Evolutionary conservation across 148 eudicot genomes (phyloP).

Genomic region (Nepenthes gracilis): DNA sequence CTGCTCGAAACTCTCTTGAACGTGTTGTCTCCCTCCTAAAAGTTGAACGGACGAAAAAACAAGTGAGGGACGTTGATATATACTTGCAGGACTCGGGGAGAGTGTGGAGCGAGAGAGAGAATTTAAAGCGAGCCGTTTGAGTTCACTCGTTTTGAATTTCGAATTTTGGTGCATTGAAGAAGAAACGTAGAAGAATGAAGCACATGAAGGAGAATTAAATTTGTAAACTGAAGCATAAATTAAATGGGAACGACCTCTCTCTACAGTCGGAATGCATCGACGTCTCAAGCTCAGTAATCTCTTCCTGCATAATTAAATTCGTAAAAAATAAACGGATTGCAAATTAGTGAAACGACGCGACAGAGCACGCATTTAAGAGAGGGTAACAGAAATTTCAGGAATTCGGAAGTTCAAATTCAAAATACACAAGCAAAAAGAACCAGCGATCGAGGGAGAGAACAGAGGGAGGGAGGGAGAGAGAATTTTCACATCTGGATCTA

Average conservation of each 20-base stretch:
- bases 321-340: background rate
- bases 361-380: background rate
- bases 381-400: background rate
- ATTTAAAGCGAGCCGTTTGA: background rate
- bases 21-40: conserved; percentile 22
- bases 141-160: background rate
- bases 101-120: background rate
- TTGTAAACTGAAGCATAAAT: background rate
- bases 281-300: background rate
- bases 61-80: no score
- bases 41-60: background rate
- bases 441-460: no score
- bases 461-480: background rate
- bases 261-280: background rate
- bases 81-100: background rate
- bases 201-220: background rate
- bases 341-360: background rate
- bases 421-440: background rate
- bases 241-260: background rate
- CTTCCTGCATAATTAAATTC: background rate
- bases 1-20: conserved; percentile 6
- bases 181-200: background rate
- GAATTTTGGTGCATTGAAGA: background rate
- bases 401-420: background rate
- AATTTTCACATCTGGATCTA: background rate